Conservation (phyloP, 179 eudicot genomes). For the Beta macrorhiza region DNA sequence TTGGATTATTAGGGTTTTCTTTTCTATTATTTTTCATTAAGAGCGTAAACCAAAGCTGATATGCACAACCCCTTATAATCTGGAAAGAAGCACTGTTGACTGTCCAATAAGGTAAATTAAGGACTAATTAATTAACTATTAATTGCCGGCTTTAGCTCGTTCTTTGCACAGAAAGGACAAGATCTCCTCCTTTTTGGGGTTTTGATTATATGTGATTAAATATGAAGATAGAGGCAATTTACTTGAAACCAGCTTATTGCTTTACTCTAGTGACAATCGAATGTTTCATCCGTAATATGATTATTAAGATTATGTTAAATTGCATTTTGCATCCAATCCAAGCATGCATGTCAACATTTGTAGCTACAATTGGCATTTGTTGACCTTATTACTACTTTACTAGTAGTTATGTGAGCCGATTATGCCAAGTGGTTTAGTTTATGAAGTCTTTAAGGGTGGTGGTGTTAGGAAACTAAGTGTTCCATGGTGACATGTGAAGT, state of each 20-base stretch:
- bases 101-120: neutral
- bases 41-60: slow-evolving; percentile 2
- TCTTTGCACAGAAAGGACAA: neutral
- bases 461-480: too few species aligned
- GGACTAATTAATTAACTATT: neutral
- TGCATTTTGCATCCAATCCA: neutral
- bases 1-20: slow-evolving; percentile 17
- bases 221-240: neutral
- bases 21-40: neutral
- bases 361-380: too few species aligned
- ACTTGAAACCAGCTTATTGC: neutral
- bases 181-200: neutral
- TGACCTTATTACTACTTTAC: too few species aligned
- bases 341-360: too few species aligned
- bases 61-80: slow-evolving; percentile 22
- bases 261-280: neutral
- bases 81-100: slow-evolving; percentile 1
- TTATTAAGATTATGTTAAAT: neutral
- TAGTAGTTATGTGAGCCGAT: too few species aligned
- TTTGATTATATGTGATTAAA: neutral
- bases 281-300: neutral
- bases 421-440: too few species aligned
- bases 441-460: too few species aligned
- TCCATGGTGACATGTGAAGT: too few species aligned
- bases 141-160: neutral